A percentile compares a stretch with the other conserved stretches of the same genome.
phyloP scores from a whole-genome alignment of 352 stramenopile genomes.

The Globisporangium parvum region DNA sequence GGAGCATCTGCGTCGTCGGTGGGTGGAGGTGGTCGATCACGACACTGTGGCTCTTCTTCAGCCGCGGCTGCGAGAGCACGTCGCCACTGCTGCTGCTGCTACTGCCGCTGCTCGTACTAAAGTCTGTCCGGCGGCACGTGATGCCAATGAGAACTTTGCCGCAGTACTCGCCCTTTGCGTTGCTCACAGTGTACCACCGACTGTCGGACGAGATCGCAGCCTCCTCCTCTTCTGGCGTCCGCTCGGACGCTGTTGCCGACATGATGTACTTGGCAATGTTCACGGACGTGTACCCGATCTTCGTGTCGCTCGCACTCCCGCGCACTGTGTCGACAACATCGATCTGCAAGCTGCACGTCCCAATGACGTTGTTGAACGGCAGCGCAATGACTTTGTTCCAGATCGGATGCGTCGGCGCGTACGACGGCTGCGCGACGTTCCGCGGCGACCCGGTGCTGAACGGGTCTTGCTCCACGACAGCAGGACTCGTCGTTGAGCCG shows the following conservation, averaged over 20 bases:
- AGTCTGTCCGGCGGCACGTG: conserved; percentile 43
- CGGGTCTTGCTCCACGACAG: conserved; percentile 22
- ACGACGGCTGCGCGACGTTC: conserved; percentile 50
- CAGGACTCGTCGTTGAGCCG: conserved; percentile 23
- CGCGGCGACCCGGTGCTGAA: conserved; percentile 56
- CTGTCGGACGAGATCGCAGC: conserved; percentile 59
- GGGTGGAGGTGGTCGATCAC: conserved; percentile 68
- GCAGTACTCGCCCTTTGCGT: conserved; percentile 81
- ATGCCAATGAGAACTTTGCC: conserved; percentile 80
- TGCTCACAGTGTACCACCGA: conserved; percentile 85
- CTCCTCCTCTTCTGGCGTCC: conserved; percentile 50
- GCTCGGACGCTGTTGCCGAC: conserved; percentile 24
- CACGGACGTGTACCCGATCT: conserved; percentile 58
- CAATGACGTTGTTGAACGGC: conserved; percentile 69
- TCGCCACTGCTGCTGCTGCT: neutral
- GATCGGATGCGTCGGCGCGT: conserved; percentile 62
- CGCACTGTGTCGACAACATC: conserved; percentile 60
- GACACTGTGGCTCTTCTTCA: conserved; percentile 75
- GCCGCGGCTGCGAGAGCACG: conserved; percentile 31
- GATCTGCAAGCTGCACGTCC: conserved; percentile 68
- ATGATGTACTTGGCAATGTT: conserved; percentile 86
- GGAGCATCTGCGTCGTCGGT: conserved; percentile 66
- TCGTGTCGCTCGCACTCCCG: conserved; percentile 26
- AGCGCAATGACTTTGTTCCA: conserved; percentile 81
- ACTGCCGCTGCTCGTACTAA: neutral